Base-by-base conservation (phyloP, 2,329 filamentous ascomycete species). In the Clarireedia hainanense region DNA sequence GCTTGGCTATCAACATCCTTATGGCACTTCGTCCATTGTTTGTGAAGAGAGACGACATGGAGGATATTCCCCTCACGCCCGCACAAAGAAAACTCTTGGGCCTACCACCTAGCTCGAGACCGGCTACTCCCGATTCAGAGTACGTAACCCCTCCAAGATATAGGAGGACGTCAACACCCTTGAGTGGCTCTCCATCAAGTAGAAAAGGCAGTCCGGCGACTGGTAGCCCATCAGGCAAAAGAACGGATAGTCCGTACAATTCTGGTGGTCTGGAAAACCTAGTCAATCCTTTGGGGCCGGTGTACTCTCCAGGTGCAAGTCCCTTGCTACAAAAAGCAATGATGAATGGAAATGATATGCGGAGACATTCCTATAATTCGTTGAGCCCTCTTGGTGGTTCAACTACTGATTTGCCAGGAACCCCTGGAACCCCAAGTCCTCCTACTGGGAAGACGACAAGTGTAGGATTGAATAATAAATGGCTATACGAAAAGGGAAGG, bases 11-110 rank as follows among this genome's bases (percentile, higher is more conserved):
- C 65, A 95, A 95, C 71, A 87, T 95, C 52, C 68, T 75, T 60
- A 65, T 85, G 54, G 88, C 90, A 39, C 74, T 89, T 56, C 75
- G 83, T 47, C 94, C 92, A 2, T 79, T 96, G 12, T 72, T 90
- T 65, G 81, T 85, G 60, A 77, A 80, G 45, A 78, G 78, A 63
- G 94, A 97, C 70, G 80, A 91, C 60, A 80, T 96, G 60, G 77
- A 84, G 70, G 94, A 99, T 70, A 95, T 99, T 50, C 84, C 92
- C 59, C 80, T 99, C 62, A 96, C 92, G 0, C 85, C 89, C n/a
- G 84, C 85, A 12, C 94, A 97, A 75, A 87, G 92, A 59, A 80
- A 85, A 61, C 80, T 96, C 14, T 82, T 99, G 51, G 91, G 91
- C 48, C 81, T 99, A 3, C 80, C 86, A 40, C 85, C 89, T 2